Percentiles rank a stretch among this genome's conserved stretches.
Conservation (phyloP, 495 filamentous ascomycete species). For the Talaromyces borbonicus region DNA sequence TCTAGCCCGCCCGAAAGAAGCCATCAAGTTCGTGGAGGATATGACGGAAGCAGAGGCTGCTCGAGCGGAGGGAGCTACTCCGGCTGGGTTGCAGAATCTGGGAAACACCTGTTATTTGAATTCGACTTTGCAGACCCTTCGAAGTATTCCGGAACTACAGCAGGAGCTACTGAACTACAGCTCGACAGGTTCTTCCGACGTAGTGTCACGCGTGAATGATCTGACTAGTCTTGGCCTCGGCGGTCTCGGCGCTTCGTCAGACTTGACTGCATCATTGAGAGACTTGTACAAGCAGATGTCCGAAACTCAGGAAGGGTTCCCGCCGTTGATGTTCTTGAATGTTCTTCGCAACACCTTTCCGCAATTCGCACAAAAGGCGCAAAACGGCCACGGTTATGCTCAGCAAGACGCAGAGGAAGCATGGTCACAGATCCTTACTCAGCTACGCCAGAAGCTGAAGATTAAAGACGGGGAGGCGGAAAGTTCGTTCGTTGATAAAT, state of each 20-base stretch:
- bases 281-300: constrained; percentile 92
- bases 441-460: constrained; percentile 71
- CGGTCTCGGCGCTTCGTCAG: constrained; percentile 49
- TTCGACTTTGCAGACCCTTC: constrained; percentile 83
- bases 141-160: constrained; percentile 85
- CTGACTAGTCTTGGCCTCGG: constrained; percentile 52
- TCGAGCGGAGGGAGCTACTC: constrained; percentile 68
- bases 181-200: constrained; percentile 22
- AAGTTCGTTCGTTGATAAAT: constrained; percentile 78
- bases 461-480: constrained; percentile 44
- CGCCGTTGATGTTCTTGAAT: constrained; percentile 76
- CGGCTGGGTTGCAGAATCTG: constrained; percentile 83
- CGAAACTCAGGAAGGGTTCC: constrained; percentile 79
- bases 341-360: constrained; percentile 73
- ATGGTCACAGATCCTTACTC: constrained; percentile 91
- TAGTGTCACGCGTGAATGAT: constrained; percentile 28
- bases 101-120: constrained; percentile 99
- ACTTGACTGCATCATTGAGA: constrained; percentile 71
- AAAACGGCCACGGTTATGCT: constrained; percentile 71
- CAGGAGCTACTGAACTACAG: constrained; percentile 65
- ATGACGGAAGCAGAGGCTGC: constrained; percentile 95
- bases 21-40: constrained; percentile 84
- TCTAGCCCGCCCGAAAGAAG: constrained; percentile 68
- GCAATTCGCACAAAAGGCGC: constrained; percentile 85
- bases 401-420: constrained; percentile 98